phyloP scores from a whole-genome alignment of 345 rosid genomes.

The Euclidium syriacum region DNA sequence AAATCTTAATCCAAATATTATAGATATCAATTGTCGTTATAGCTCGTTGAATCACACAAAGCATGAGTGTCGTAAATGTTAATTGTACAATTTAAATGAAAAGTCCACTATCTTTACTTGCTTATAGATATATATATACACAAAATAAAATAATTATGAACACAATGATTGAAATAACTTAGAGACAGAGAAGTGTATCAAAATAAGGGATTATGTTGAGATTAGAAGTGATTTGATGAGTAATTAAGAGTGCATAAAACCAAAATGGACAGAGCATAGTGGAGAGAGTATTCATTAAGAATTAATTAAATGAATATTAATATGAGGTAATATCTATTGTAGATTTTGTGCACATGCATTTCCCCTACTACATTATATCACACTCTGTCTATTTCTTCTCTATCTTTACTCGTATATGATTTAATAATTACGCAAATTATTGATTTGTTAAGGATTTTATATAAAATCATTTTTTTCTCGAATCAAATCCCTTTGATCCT shows the following conservation, averaged over 20 bases:
- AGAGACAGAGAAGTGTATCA: conserved; percentile 20
- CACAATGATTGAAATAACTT: conserved; percentile 14
- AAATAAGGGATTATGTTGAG: conserved; percentile 40
- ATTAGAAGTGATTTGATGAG: conserved; percentile 48
- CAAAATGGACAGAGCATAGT: conserved; percentile 49
- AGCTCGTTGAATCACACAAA: no score
- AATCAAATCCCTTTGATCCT: conserved; percentile 34
- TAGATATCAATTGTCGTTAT: no score
- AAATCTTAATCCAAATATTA: no score
- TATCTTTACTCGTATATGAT: conserved; percentile 22
- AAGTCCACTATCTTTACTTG: no score
- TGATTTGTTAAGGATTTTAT: conserved; percentile 22
- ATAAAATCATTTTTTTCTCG: conserved; percentile 15
- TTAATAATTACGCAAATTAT: conserved; percentile 21
- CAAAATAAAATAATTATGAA: not conserved
- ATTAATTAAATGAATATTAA: not conserved
- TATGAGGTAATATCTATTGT: conserved; percentile 44
- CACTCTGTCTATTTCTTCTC: conserved; percentile 26
- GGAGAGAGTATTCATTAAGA: conserved; percentile 39
- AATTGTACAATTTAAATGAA: no score
- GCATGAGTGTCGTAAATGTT: no score
- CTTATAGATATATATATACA: no score
- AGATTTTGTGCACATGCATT: conserved; percentile 74
- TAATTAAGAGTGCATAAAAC: conserved; percentile 28
- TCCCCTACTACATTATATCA: conserved; percentile 28